Conservation (phyloP, 495 filamentous ascomycete genomes). For the Trichoderma virens region DNA sequence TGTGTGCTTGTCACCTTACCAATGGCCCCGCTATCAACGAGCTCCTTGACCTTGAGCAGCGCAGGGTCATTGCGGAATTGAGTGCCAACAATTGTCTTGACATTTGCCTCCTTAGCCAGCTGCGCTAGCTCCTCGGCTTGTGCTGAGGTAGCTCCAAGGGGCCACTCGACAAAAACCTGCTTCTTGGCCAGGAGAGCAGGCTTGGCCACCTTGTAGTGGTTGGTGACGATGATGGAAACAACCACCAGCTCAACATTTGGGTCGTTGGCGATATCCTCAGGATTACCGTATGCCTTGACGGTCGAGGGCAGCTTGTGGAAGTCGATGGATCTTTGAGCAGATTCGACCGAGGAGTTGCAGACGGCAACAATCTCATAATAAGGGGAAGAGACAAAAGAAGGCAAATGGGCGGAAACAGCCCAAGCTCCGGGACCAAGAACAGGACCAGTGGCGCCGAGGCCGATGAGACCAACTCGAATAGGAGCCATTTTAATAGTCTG, state of each 20-base stretch:
- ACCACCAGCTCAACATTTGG: conserved; percentile 47
- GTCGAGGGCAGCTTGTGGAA: conserved; percentile 29
- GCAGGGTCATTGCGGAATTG: conserved; percentile 19
- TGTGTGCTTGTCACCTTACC: conserved; percentile 21
- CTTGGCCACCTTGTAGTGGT: conserved; percentile 37
- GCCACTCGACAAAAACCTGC: conserved; percentile 49
- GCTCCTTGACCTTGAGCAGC: conserved; percentile 17
- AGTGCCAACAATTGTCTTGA: conserved; percentile 25
- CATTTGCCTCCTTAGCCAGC: conserved; percentile 24
- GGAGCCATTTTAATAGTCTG: conserved; percentile 18
- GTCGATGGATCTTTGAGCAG: conserved; percentile 35
- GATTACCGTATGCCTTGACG: conserved; percentile 37
- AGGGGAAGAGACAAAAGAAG: conserved; percentile 25
- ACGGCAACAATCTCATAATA: conserved; percentile 43
- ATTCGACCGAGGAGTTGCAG: conserved; percentile 35
- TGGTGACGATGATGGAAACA: conserved; percentile 32
- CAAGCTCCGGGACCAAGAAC: conserved; percentile 25
- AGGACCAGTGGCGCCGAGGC: conserved; percentile 26
- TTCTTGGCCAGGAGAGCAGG: conserved; percentile 41
- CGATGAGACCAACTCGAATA: conserved; percentile 39
- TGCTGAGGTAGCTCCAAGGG: conserved; percentile 17
- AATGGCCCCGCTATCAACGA: conserved; percentile 20
- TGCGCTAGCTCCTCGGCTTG: conserved; percentile 29
- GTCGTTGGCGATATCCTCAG: conserved; percentile 40
- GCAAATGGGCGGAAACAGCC: conserved; percentile 39